Base-by-base conservation (phyloP, 2,329 filamentous ascomycete species). In the Teratosphaeria nubilosa region DNA sequence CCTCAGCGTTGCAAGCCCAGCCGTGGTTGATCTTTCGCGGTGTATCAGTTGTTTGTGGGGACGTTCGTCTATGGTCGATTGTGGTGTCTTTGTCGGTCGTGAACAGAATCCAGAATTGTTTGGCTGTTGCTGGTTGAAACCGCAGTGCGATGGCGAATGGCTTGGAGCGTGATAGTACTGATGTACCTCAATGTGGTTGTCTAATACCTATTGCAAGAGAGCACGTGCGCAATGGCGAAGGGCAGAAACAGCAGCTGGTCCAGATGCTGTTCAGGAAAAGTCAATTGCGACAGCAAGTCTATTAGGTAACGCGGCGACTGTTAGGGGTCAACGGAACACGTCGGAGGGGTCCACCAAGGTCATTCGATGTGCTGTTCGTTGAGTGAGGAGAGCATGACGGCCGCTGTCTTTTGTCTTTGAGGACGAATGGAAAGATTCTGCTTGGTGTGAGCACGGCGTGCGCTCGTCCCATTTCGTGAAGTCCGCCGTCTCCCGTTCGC, bases 1-100 rank as follows among this genome's bases (percentile, higher is more conserved):
- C 59, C 63, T 61, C 63, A 65, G 67, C 66, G 68, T 62, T 67
- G 68, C 68, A 70, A 70, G 68, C 69, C 69, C 68, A 71, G 68
- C 68, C 69, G 68, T 64, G 41, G 14, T 16, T 25, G 22, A 45
- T 27, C 14, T 45, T 55, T 45, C 7, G 37, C 2, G 27, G 16
- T 30, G 27, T 53, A 22, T 53, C 41, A 48, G 16, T 48, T 48
- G 41, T 20, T 48, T 48, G 41, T 48, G 41, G 22, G 41, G 6
- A 22, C n/a, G 9, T 4, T 20, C n/a, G 41, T 48, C n/a, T 6
- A 22, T 6, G 41, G 41, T n/a, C n/a, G 41, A 48, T 24, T 48
- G 41, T 48, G 20, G 22, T 11, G 41, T 9, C 16, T 48, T 9
- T 48, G 16, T n/a, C 16, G 41, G 2, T 5, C n/a, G 41, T 1